Conservation (phyloP, 768 basidiomycete genomes). For the Pulveroboletus sp. region DNA sequence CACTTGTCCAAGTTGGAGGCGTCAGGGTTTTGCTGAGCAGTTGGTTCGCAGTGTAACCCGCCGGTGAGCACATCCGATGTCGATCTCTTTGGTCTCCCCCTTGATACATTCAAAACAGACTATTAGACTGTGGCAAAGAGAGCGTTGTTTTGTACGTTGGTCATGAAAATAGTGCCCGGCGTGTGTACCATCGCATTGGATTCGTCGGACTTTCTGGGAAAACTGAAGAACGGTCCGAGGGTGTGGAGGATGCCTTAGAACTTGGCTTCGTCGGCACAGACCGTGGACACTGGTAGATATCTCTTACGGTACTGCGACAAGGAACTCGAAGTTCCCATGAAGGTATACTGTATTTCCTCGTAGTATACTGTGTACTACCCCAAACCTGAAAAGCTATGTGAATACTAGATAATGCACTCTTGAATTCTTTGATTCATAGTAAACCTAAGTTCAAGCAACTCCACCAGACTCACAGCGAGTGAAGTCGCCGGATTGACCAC, state of each 20-base stretch:
- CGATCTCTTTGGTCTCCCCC: neutral
- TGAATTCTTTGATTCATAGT: neutral
- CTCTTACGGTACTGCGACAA: no score
- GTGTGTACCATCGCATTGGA: constrained; percentile 53
- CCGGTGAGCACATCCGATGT: constrained; percentile 30
- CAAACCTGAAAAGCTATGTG: neutral
- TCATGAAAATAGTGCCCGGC: constrained; percentile 46
- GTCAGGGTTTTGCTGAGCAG: constrained; percentile 48
- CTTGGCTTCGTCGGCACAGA: constrained; percentile 48
- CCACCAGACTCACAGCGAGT: constrained; percentile 13
- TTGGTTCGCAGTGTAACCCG: constrained; percentile 48
- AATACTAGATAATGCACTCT: neutral
- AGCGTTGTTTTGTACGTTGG: constrained; percentile 56
- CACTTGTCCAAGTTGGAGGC: constrained; percentile 44
- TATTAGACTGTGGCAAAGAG: constrained; percentile 43
- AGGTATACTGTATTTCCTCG: no score
- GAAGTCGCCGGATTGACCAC: constrained; percentile 77
- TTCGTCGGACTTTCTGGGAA: constrained; percentile 45
- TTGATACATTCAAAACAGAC: constrained; percentile 20
- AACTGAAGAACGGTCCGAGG: constrained; percentile 31
- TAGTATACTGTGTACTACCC: neutral
- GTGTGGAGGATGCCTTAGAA: constrained; percentile 49
- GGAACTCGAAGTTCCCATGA: no score
- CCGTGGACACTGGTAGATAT: constrained; percentile 55
- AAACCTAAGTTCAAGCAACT: neutral